Evolutionary conservation across 148 eudicot genomes (phyloP), one percentile per base, ranked within the genome.

Genomic region (Suaeda aralocaspica): DNA sequence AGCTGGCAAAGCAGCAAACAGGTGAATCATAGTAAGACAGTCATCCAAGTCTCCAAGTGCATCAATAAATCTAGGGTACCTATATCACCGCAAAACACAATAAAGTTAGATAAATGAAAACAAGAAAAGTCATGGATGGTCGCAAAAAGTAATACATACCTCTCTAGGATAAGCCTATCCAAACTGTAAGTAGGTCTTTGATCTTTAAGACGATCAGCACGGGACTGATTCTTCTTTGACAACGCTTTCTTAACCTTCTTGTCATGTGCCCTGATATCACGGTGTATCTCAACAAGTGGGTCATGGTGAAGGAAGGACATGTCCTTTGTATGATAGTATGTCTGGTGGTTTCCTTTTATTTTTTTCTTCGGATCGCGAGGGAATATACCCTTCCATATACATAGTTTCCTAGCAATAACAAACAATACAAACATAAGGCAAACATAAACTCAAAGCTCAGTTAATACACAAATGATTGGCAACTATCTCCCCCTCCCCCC

Each of bases 361-460:
- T 94, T 94, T 89, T 87, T 94, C 92, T 91, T 94, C 9, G 97
- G 97, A 41, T 89, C 97, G 52, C 97, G 83, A 4, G 98, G 98
- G 55, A 83, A 89, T 28, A 94, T 69, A 39, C 98, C 98, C 81
- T 94, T 94, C 42, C 87, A 82, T 66, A 94, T 94, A 80, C 97
- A 91, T 78, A 94, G 59, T 77, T 82, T 84, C 92, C 98, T 94
- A 82, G 31, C 69, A 25, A 66, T 5, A 26, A 18, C 7, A 18
- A 2, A 10, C 34, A 11, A 18, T 13, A 65, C 58, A 51, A 66
- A 6, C 10, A 24, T 9, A n/a, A 36, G 8, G 7, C 46, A 62
- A 34, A 41, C 18, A 4, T 13, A n/a, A 50, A 59, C 59, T 42
- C 15, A 22, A 42, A 7, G 25, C 13, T 6, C 3, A 22, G 11